Evolutionary conservation across 768 basidiomycete genomes (phyloP).

Genomic region (Auricularia sp.): DNA sequence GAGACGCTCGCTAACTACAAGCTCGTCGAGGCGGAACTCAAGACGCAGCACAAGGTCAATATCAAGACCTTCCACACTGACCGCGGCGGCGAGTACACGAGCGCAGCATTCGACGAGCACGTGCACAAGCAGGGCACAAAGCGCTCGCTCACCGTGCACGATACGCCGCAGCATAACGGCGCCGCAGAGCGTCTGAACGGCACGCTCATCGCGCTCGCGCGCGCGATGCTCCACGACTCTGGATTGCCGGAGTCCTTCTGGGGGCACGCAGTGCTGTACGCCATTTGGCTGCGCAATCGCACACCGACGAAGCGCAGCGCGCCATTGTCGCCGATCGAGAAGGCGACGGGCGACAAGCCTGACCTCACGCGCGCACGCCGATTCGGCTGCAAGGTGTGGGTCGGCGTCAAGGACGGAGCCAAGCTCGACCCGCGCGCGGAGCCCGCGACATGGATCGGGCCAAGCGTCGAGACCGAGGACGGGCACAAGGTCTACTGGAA

Average conservation of each 20-base stretch:
- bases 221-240: slow-evolving; percentile 12
- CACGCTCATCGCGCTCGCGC: slow-evolving; percentile 12
- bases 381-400: slow-evolving; percentile 15
- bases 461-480: too few relatives aligned
- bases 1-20: too few relatives aligned
- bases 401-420: neutral
- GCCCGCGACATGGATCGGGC: too few relatives aligned
- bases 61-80: slow-evolving; percentile 3
- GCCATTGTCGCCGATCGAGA: slow-evolving; percentile 18
- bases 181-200: slow-evolving; percentile 7
- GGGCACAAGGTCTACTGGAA: slow-evolving; percentile 11
- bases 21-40: too few relatives aligned
- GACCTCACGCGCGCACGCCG: slow-evolving; percentile 12
- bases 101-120: too few relatives aligned
- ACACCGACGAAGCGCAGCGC: slow-evolving; percentile 7
- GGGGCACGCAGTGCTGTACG: slow-evolving; percentile 9
- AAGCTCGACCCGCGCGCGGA: too few relatives aligned
- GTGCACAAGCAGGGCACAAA: too few relatives aligned
- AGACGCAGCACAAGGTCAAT: slow-evolving; percentile 17
- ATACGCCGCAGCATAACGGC: slow-evolving; percentile 2
- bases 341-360: slow-evolving; percentile 15
- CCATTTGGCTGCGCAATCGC: slow-evolving; percentile 8
- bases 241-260: slow-evolving; percentile 9
- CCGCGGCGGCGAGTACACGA: neutral
- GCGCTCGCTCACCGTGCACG: slow-evolving; percentile 6